Evolutionary conservation across 148 eudicot species (phyloP).

Genomic region (Arctostaphylos glauca): DNA sequence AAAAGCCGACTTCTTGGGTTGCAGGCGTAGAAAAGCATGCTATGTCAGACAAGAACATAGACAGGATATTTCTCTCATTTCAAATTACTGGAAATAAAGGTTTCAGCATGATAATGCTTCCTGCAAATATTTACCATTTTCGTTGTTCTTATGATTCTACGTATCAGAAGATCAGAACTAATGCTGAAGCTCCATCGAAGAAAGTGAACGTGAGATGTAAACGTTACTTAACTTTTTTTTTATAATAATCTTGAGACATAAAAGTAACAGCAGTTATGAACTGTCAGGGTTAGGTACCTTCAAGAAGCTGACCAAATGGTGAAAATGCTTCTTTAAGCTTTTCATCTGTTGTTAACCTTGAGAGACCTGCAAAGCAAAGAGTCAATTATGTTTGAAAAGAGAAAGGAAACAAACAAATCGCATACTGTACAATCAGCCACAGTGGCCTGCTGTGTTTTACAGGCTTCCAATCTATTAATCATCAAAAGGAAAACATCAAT

Average conservation of each 20-base stretch:
- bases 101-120: background rate
- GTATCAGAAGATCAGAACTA: background rate
- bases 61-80: background rate
- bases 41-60: background rate
- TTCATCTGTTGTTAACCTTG: constrained; percentile 82
- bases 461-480: background rate
- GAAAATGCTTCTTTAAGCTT: constrained; percentile 76
- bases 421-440: background rate
- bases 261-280: background rate
- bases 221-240: background rate
- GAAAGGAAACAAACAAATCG: background rate
- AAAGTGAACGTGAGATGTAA: background rate
- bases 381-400: background rate
- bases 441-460: background rate
- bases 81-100: background rate
- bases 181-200: background rate
- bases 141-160: background rate
- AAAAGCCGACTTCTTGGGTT: background rate
- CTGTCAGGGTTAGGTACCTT: constrained; percentile 42
- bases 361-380: constrained; percentile 55
- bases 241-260: background rate
- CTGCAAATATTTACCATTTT: background rate
- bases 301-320: constrained; percentile 69
- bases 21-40: background rate
- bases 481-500: background rate